phyloP scores from a whole-genome alignment of 2,329 filamentous ascomycete species.

The Lojkania enalia region DNA sequence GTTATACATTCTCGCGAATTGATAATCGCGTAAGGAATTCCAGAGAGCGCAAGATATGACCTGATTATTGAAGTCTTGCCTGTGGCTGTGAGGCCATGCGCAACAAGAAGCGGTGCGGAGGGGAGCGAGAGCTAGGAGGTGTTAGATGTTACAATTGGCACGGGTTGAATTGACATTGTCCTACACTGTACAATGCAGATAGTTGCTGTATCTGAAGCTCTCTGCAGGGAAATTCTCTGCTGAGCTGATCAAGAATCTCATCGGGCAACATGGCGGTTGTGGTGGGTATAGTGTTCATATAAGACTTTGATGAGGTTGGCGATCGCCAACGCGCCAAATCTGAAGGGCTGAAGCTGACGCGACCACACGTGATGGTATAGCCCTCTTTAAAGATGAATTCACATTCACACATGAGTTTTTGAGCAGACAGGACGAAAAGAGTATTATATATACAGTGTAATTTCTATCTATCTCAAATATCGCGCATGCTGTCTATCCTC shows the following conservation, averaged over 20 bases:
- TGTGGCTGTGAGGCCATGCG: conserved; percentile 84
- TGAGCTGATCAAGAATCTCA: conserved; percentile 41
- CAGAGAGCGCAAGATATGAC: conserved; percentile 60
- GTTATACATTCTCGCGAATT: conserved; percentile 78
- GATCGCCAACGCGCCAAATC: conserved; percentile 6
- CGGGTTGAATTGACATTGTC: conserved; percentile 11
- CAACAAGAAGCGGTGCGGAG: conserved; percentile 71
- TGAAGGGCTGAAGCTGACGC: conserved; percentile 2
- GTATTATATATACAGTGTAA: not conserved
- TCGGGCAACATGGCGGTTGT: conserved; percentile 42
- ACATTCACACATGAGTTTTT: too few species aligned
- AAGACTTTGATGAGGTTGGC: conserved; percentile 3
- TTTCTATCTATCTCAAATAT: not conserved
- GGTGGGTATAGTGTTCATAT: not conserved
- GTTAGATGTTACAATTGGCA: conserved; percentile 19
- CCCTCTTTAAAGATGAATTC: too few species aligned
- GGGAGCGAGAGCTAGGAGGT: conserved; percentile 64
- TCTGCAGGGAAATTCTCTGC: conserved; percentile 46
- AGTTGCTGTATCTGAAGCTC: conserved; percentile 54
- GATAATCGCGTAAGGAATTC: conserved; percentile 62
- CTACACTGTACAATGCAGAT: conserved; percentile 50
- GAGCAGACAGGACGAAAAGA: too few species aligned
- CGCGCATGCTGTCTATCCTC: conserved; percentile 1
- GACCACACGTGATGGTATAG: conserved; percentile 9
- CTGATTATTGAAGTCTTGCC: conserved; percentile 77